Evolutionary conservation across 805 yeast species (phyloP).

Genomic region (Saccharomycopsis fodiens): DNA sequence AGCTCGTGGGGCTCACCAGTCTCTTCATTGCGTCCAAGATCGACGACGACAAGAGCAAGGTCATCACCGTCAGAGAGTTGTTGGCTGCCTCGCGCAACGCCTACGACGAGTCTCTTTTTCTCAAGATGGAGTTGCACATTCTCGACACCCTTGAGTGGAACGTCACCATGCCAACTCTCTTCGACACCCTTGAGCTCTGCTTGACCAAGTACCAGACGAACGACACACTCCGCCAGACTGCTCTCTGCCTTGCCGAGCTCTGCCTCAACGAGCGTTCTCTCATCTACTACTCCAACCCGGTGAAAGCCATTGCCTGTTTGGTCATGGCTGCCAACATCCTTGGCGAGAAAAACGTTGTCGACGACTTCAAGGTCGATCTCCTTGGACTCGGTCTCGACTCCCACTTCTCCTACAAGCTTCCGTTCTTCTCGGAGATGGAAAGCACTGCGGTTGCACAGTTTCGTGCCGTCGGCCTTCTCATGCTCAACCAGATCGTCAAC

Average conservation of each 20-base stretch:
- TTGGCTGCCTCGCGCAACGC: conserved; percentile 48
- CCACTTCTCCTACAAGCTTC: conserved; percentile 4
- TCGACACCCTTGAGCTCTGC: conserved; percentile 16
- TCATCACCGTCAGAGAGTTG: conserved; percentile 14
- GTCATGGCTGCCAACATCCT: conserved; percentile 45
- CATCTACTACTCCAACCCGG: conserved; percentile 37
- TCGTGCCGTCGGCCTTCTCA: conserved; percentile 7
- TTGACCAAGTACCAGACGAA: background rate
- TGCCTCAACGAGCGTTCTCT: conserved; percentile 44
- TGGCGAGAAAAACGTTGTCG: conserved; percentile 21
- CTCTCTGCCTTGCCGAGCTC: conserved; percentile 47
- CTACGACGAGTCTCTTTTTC: conserved; percentile 8
- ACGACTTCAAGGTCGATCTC: conserved; percentile 4
- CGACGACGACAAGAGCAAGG: conserved; percentile 21
- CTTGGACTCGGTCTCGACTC: conserved; percentile 1
- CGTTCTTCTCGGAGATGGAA: conserved; percentile 9
- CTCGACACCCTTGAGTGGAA: conserved; percentile 56
- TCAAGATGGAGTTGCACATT: conserved; percentile 58
- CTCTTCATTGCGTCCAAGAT: conserved; percentile 40
- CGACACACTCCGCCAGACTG: conserved; percentile 23
- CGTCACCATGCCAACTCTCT: conserved; percentile 22
- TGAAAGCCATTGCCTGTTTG: conserved; percentile 42
- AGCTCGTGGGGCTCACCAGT: conserved; percentile 36
- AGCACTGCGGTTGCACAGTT: conserved; percentile 2
- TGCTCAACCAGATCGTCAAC: conserved; percentile 7